Percentiles rank a stretch among this genome's conserved stretches.
These are phyloP conservation scores for Lecanosticta acicola DNA, from an alignment of 2,329 filamentous ascomycete genomes.

Conservation along the genomic window DNA sequence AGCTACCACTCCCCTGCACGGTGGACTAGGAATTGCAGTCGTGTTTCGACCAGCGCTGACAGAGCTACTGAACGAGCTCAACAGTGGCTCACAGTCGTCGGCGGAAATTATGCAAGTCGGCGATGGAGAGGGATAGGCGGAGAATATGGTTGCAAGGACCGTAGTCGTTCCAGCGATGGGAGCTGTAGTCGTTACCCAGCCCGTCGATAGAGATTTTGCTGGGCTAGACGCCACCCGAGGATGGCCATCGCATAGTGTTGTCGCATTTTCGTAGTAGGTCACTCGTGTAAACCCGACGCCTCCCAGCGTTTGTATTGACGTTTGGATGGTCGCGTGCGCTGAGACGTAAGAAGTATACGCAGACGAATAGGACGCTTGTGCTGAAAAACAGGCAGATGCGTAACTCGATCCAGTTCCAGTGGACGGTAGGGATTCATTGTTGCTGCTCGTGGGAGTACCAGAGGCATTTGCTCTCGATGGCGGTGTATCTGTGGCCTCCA, in stretches of 20 bases:
- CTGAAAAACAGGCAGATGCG: slow-evolving; percentile 6
- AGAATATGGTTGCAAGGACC: slow-evolving; percentile 8
- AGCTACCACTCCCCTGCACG: slow-evolving; percentile 20
- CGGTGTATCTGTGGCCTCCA: slow-evolving; percentile 1
- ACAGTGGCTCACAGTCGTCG: slow-evolving; percentile 27
- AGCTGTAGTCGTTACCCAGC: slow-evolving; percentile 9
- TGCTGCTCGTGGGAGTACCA: background rate
- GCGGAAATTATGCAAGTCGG: slow-evolving; percentile 24
- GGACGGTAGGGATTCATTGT: slow-evolving; percentile 5
- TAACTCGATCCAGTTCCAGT: slow-evolving; percentile 10
- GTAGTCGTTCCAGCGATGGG: slow-evolving; percentile 11
- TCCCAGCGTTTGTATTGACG: slow-evolving; percentile 6
- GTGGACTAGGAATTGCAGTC: slow-evolving; percentile 21
- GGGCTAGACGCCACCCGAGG: slow-evolving; percentile 26
- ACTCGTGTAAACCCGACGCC: slow-evolving; percentile 15
- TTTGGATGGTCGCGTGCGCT: slow-evolving; percentile 5
- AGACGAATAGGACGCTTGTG: background rate
- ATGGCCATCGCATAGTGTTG: slow-evolving; percentile 29
- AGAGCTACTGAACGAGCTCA: slow-evolving; percentile 24
- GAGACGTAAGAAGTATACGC: slow-evolving; percentile 3
- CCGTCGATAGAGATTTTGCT: slow-evolving; percentile 18
- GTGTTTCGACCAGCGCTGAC: slow-evolving; percentile 9
- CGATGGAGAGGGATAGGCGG: slow-evolving; percentile 15
- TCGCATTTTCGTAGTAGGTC: slow-evolving; percentile 27
- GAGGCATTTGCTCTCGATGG: slow-evolving; percentile 2